Conservation (phyloP, 2,329 filamentous ascomycete species). For the Grosmannia serpens region DNA sequence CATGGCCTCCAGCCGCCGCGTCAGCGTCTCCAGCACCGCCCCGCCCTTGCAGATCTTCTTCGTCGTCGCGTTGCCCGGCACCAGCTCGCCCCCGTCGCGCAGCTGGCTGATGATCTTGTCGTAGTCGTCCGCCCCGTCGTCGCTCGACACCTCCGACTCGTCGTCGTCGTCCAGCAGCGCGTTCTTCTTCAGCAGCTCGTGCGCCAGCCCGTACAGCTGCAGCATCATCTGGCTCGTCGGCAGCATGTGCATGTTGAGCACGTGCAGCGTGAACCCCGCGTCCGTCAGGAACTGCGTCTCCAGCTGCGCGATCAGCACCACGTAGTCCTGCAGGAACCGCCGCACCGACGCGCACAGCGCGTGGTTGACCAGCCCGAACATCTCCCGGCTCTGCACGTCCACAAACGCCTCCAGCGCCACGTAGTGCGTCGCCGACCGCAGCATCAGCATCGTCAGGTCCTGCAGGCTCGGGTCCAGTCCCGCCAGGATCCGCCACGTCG, state of each 20-base stretch:
- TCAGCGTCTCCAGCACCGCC: slow-evolving; percentile 79
- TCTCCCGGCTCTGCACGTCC: slow-evolving; percentile 83
- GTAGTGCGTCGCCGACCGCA: slow-evolving; percentile 91
- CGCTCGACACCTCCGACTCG: slow-evolving; percentile 54
- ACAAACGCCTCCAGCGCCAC: slow-evolving; percentile 84
- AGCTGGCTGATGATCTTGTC: slow-evolving; percentile 89
- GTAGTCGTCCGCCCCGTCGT: slow-evolving; percentile 72
- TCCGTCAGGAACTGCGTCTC: slow-evolving; percentile 90
- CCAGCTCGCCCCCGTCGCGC: slow-evolving; percentile 72
- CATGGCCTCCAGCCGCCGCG: slow-evolving; percentile 74
- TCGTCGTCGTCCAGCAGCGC: slow-evolving; percentile 73
- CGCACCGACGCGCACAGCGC: slow-evolving; percentile 91
- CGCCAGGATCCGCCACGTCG: slow-evolving; percentile 64
- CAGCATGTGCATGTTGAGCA: slow-evolving; percentile 83
- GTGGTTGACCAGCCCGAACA: slow-evolving; percentile 92
- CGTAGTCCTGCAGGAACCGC: slow-evolving; percentile 83
- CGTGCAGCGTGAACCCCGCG: slow-evolving; percentile 79
- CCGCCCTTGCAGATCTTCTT: slow-evolving; percentile 97
- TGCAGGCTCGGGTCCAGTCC: slow-evolving; percentile 85
- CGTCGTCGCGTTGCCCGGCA: slow-evolving; percentile 64
- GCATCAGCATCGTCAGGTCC: slow-evolving; percentile 77
- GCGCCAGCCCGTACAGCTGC: slow-evolving; percentile 77
- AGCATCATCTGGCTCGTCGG: slow-evolving; percentile 84
- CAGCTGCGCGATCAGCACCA: slow-evolving; percentile 83
- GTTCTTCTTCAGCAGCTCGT: slow-evolving; percentile 81